Evolutionary conservation across 2,329 filamentous ascomycete genomes (phyloP).

Genomic region (Escovopsis sp.): DNA sequence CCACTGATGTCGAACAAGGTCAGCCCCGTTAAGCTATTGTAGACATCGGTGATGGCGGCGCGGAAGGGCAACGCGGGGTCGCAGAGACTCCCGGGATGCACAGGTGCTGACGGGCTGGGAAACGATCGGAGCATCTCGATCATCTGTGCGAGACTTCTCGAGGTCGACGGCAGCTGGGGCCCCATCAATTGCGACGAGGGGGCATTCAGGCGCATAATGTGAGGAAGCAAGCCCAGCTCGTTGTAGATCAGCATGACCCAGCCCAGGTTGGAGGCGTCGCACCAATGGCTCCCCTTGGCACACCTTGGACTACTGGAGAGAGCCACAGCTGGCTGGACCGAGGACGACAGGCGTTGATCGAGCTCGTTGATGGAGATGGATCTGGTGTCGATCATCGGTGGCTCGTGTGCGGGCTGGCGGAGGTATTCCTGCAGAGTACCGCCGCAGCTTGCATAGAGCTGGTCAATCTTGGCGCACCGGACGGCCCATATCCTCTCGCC

Average conservation of each 20-base stretch:
- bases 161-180: slow-evolving; percentile 10
- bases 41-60: slow-evolving; percentile 32
- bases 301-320: slow-evolving; percentile 29
- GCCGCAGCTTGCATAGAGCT: slow-evolving; percentile 31
- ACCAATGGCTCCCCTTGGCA: slow-evolving; percentile 32
- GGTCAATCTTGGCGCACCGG: slow-evolving; percentile 32
- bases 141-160: slow-evolving; percentile 28
- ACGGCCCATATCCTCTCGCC: slow-evolving; percentile 33
- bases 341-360: slow-evolving; percentile 7
- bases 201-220: slow-evolving; percentile 20
- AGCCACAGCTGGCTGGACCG: slow-evolving; percentile 6
- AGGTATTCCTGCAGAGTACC: slow-evolving; percentile 31
- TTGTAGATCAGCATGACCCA: slow-evolving; percentile 38
- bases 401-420: slow-evolving; percentile 11
- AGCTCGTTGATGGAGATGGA: slow-evolving; percentile 9
- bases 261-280: slow-evolving; percentile 36
- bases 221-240: slow-evolving; percentile 28
- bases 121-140: slow-evolving; percentile 27
- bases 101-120: slow-evolving; percentile 26
- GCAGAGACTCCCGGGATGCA: slow-evolving; percentile 28
- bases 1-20: slow-evolving; percentile 34
- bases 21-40: slow-evolving; percentile 32
- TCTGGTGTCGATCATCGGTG: slow-evolving; percentile 5
- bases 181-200: slow-evolving; percentile 11
- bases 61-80: slow-evolving; percentile 34